phyloP scores from a whole-genome alignment of 805 yeast species.

The Brettanomyces bruxellensis region DNA sequence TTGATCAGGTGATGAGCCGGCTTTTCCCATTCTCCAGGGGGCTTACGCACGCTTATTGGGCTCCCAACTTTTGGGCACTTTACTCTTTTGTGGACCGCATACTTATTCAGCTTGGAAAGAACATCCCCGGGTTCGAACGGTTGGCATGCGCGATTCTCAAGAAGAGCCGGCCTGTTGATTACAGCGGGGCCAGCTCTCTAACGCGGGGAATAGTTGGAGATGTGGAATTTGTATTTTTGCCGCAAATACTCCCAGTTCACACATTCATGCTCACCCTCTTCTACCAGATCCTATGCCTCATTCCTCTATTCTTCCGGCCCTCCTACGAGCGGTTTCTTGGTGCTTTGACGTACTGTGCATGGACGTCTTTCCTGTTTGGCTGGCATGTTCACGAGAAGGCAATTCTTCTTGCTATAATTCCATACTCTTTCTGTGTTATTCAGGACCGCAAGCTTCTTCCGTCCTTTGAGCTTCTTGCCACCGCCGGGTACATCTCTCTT shows the following conservation, averaged over 20 bases:
- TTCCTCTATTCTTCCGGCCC: conserved; percentile 66
- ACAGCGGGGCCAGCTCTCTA: conserved; percentile 9
- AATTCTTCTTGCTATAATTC: conserved; percentile 78
- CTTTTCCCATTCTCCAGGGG: conserved; percentile 93
- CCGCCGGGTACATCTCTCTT: conserved; percentile 78
- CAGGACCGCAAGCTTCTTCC: conserved; percentile 63
- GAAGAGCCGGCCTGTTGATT: conserved; percentile 6
- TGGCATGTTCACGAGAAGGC: conserved; percentile 99
- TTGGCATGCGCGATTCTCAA: conserved; percentile 5
- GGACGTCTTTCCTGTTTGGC: conserved; percentile 85
- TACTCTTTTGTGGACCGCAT: conserved; percentile 77
- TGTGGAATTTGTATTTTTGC: conserved; percentile 70
- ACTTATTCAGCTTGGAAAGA: conserved; percentile 34
- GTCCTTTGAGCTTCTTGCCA: conserved; percentile 61
- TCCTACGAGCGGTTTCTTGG: conserved; percentile 74
- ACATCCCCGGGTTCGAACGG: conserved; percentile 12
- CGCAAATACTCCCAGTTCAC: conserved; percentile 66
- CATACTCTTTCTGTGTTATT: conserved; percentile 69
- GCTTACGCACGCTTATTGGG: conserved; percentile 97
- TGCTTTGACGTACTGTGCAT: conserved; percentile 80
- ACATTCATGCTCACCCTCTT: conserved; percentile 79
- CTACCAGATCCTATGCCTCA: conserved; percentile 69
- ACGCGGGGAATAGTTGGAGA: conserved; percentile 93
- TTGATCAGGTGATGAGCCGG: conserved; percentile 57
- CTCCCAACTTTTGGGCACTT: conserved; percentile 95